Base-by-base conservation (phyloP, 1,284 basidiomycete species). In the Apiotrichum gracile region DNA sequence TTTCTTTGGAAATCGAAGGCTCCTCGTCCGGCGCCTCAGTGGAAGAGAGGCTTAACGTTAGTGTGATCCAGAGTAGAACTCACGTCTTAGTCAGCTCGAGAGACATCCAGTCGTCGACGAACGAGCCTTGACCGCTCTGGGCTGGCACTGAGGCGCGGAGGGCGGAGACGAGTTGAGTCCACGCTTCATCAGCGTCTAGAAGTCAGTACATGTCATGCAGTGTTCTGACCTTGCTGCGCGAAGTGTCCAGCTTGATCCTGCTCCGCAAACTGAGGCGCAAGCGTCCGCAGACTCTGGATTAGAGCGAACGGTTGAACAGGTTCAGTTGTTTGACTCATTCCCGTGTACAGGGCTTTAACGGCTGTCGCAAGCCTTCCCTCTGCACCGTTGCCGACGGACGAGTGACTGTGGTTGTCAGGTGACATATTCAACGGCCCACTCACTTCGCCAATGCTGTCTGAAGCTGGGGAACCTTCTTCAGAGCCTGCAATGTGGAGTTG, bases 131-230 rank as follows among this genome's bases (percentile, higher is more conserved):
- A 47, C 50, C 51, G 55, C 56, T 27, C 71, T 71, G 25, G 60
- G 81, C 76, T 17, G 79, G 77, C 3, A 94, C 60, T 3, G 70
- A 79, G 9, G 83, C 81, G 55, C 85, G 83, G 21, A 97, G 78
- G 0, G 86, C 82, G 50, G 86, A 85, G n/a, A 92, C 77, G 58
- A 97, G 83, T 52, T 87, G 83, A 2, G 82, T 83, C 82, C 89
- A 97, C 57, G 90, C 96, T 73, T 98, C 94, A 69, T 97, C 94
- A 14, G 94, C 94, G 69, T 98, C 94, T 90, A 12, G 37, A 17
- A 21, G 38, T 41, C 41, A 22, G 27, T 29, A 40, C 25, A 9
- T 12, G 40, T 29, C 41, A 27, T 17, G 17, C 43, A 35, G 10
- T 4, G 13, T 29, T 55, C 66, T 25, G 56, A 86, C 87, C 88